Evolutionary conservation across 1,284 basidiomycete species (phyloP).

Genomic region (Moesziomyces antarcticus): DNA sequence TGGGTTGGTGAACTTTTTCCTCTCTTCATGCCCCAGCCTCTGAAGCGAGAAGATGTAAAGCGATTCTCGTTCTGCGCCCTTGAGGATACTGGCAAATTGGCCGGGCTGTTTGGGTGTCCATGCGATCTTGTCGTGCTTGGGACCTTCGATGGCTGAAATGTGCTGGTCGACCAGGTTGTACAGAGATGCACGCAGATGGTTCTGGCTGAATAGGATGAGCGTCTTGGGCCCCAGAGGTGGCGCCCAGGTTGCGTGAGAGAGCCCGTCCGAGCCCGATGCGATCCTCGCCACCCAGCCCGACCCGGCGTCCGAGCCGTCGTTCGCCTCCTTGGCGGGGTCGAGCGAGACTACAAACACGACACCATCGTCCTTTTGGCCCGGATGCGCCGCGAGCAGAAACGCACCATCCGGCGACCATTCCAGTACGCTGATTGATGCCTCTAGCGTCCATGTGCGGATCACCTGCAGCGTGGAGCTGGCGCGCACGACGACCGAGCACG

Average conservation of each 20-base stretch:
- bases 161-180: conserved; percentile 49
- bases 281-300: conserved; percentile 60
- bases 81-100: conserved; percentile 39
- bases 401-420: conserved; percentile 60
- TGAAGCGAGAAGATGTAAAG: conserved; percentile 35
- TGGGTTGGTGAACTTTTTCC: conserved; percentile 23
- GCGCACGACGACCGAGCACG: conserved; percentile 42
- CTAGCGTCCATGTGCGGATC: conserved; percentile 58
- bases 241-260: conserved; percentile 52
- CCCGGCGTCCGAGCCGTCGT: conserved; percentile 55
- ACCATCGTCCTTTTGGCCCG: conserved; percentile 34
- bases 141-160: conserved; percentile 48
- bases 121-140: conserved; percentile 40
- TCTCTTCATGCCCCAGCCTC: conserved; percentile 14
- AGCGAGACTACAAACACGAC: conserved; percentile 56
- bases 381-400: conserved; percentile 45
- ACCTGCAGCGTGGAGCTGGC: conserved; percentile 59
- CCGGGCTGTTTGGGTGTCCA: conserved; percentile 38
- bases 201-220: conserved; percentile 48
- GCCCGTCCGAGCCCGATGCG: conserved; percentile 51
- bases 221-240: conserved; percentile 45
- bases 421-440: conserved; percentile 36
- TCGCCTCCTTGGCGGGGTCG: conserved; percentile 56
- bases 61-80: conserved; percentile 35
- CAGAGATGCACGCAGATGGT: conserved; percentile 39